Evolutionary conservation across 805 yeast species (phyloP), one percentile per base, ranked within the genome.

Genomic region (Suhomyces tanzawaensis): DNA sequence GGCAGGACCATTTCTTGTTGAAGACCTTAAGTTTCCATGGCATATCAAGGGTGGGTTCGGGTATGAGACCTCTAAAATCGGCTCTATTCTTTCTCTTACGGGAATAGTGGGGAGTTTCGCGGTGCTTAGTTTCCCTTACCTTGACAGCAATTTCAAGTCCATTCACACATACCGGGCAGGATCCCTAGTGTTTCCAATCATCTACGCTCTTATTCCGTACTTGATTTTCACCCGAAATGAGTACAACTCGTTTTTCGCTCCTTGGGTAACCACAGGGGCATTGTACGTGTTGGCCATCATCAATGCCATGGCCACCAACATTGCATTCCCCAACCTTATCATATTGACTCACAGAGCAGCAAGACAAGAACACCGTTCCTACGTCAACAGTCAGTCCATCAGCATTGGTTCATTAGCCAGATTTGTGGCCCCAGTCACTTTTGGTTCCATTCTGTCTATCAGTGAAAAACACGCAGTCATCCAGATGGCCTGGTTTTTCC

Each of bases 1-100:
- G 15, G 71, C 70, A 1, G 51, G 64, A 2, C 45, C 55, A 16
- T 50, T 62, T 41, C 51, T 49, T 32, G 49, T 41, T 2, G 58
- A 57, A 7, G 41, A 47, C 17, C 46, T 64, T 27, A 33, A 48
- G 22, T 66, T 64, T 42, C 71, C 71, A 1, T 60, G 62, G 43
- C 40, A 35, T n/a, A 61, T 66, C 21, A 53, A 42, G 6, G 71
- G 71, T 11, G 70, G 71, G 0, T 60, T 64, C 41, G 70, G 69
- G 11, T 47, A 51, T 34, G 59, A 57, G 32, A 44, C 58, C 22
- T 51, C 56, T 17, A 52, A 49, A 32, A 66, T 65, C 37, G 71
- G 71, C 18, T 60, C 57, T 5, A 51, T 65, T 13, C 51, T 66
- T 25, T 61, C 68, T 3, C 49, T 60, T 8, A 63, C 71, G 1